Base-by-base conservation (phyloP, 257 asterid species). In the Fraxinus anomala region DNA sequence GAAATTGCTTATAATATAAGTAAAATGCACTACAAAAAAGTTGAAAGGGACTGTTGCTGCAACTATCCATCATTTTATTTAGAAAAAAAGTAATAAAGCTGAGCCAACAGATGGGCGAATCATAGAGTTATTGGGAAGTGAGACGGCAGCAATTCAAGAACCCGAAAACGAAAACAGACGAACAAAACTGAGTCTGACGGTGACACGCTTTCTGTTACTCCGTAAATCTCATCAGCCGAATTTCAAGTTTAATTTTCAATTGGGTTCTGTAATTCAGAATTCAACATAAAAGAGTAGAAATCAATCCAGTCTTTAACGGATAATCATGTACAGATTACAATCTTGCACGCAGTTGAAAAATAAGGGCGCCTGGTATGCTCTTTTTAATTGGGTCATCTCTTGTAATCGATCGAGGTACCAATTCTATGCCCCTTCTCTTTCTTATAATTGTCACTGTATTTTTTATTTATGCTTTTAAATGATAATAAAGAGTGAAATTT, bases 241-340 rank as follows among this genome's bases (percentile, higher is more conserved):
- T 9, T 61, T 61, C 1, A 23, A 12, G 31, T 61, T 24, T 23
- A 24, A 24, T 24, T 63, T 61, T 63, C 69, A 26, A 21, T 59
- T n/a, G 2, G n/a, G 33, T 63, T 63, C 7, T 26, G 12, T 26
- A 63, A 23, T 63, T 61, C 69, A 26, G 36, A 23, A 63, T 24
- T 10, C 12, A 23, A 63, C 36, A 63, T 63, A 63, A 63, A 63
- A 23, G 34, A 34, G 51, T 74, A 51, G 70, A 56, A 56, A 47
- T 31, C 54, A 19, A 19, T 54, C 70, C 16, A 24, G 24, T 42
- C 26, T 75, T 40, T 14, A 1, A 10, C 67, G 33, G 31, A 28
- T 72, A 80, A 82, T 73, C 78, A 92, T 92, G 94, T 70, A 59
- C 76, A 81, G 81, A 34, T 59, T 86, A 44, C 47, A 81, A 74